Percentiles rank a stretch among this genome's conserved stretches.
phyloP scores from a whole-genome alignment of 176 grass and related monocot genomes.

The Rhipidocladum racemiflorum region DNA sequence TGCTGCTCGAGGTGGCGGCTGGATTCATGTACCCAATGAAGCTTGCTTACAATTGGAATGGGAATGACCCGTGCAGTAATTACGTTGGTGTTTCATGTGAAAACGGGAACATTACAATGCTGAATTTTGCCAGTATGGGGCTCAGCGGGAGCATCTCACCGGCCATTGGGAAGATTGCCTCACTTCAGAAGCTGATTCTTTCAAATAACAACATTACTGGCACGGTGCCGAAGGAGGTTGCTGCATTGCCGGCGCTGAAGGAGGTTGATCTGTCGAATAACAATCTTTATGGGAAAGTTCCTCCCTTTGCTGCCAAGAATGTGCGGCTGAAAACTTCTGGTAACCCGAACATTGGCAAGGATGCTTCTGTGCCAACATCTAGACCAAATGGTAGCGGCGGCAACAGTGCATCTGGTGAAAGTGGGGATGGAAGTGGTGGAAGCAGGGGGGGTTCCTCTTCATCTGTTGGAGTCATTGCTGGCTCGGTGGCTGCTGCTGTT shows the following conservation, averaged over 20 bases:
- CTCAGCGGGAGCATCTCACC: constrained; percentile 65
- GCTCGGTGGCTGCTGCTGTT: constrained; percentile 49
- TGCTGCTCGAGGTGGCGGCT: constrained; percentile 65
- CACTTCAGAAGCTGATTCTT: constrained; percentile 47
- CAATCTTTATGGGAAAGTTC: constrained; percentile 62
- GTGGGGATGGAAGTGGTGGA: not conserved
- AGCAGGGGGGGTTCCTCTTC: constrained; percentile 34
- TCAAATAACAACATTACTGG: constrained; percentile 72
- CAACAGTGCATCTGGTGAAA: not conserved
- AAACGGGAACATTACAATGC: constrained; percentile 38
- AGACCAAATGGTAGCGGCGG: constrained; percentile 7
- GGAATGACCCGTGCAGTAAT: constrained; percentile 58
- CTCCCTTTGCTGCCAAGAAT: constrained; percentile 47
- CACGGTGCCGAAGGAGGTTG: constrained; percentile 48
- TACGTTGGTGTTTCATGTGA: constrained; percentile 48
- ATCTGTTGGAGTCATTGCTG: constrained; percentile 51
- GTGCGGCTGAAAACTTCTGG: constrained; percentile 38
- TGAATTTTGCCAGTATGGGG: constrained; percentile 38
- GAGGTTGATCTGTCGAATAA: constrained; percentile 69
- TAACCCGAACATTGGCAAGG: constrained; percentile 71
- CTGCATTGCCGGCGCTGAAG: constrained; percentile 41
- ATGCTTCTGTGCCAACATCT: constrained; percentile 30
- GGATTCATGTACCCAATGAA: constrained; percentile 53
- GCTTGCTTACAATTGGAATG: constrained; percentile 48
- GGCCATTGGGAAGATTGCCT: constrained; percentile 49